A percentile compares a stretch with the other conserved stretches of the same genome.
Conservation (phyloP, 1,284 basidiomycete species). For the Cystobasidium pallidum region DNA sequence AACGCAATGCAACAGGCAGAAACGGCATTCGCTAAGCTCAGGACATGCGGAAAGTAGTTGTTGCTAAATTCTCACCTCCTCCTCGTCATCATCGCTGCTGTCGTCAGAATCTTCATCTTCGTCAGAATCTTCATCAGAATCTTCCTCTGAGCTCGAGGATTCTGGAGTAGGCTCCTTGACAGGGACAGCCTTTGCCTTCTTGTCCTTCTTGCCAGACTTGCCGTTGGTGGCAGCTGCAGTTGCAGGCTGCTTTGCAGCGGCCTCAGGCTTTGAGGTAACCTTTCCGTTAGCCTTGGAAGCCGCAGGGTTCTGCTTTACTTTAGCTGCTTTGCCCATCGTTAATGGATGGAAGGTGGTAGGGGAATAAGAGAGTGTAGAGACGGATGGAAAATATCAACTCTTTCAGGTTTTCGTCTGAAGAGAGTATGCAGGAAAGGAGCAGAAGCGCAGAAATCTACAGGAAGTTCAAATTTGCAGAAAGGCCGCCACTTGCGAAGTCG, state of each 20-base stretch:
- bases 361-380: background rate
- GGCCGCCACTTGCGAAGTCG: constrained; percentile 9
- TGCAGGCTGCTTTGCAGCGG: constrained; percentile 45
- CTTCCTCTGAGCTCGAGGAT: constrained; percentile 24
- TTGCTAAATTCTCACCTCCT: too few species aligned
- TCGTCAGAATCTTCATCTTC: constrained; percentile 35
- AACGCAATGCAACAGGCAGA: constrained; percentile 14
- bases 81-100: constrained; percentile 46
- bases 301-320: constrained; percentile 45
- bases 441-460: constrained; percentile 12
- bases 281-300: constrained; percentile 46
- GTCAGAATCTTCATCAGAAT: constrained; percentile 36
- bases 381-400: background rate
- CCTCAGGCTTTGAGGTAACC: constrained; percentile 55
- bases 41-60: too few species aligned
- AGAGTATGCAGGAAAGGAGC: constrained; percentile 10
- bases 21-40: too few species aligned
- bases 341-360: constrained; percentile 14
- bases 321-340: constrained; percentile 43
- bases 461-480: constrained; percentile 2
- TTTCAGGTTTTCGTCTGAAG: constrained; percentile 7
- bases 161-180: constrained; percentile 29
- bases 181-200: constrained; percentile 52
- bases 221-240: constrained; percentile 40
- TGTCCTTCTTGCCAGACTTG: constrained; percentile 41